Conservation (phyloP, 192 early-diverging fungal genomes). For the Umbelopsis ramanniana region DNA sequence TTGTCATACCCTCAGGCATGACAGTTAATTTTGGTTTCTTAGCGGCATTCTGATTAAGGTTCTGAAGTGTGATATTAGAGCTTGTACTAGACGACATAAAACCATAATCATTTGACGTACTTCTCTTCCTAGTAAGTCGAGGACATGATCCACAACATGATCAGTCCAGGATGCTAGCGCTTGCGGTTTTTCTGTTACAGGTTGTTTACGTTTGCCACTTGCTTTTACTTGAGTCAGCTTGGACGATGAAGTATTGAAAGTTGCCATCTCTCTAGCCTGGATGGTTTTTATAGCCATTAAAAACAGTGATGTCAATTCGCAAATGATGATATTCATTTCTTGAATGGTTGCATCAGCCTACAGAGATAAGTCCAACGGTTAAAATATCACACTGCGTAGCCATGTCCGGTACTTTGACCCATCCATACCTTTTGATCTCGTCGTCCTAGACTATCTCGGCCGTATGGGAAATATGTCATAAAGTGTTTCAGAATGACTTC, state of each 20-base stretch:
- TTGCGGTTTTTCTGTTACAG: slow-evolving; percentile 19
- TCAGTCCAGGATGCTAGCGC: slow-evolving; percentile 51
- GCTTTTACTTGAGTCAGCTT: slow-evolving; percentile 18
- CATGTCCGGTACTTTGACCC: too few species aligned
- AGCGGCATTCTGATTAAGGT: neutral
- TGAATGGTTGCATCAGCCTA: slow-evolving; percentile 58
- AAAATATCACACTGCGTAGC: neutral
- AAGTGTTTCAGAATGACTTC: slow-evolving; percentile 70
- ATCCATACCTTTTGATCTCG: slow-evolving; percentile 57
- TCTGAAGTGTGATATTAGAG: neutral
- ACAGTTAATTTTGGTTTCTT: slow-evolving; percentile 13
- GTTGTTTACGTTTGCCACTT: slow-evolving; percentile 5
- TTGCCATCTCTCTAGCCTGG: slow-evolving; percentile 20
- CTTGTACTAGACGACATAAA: neutral
- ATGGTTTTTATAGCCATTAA: slow-evolving; percentile 47
- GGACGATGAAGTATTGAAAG: too few species aligned
- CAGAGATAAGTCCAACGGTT: neutral
- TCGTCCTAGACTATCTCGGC: slow-evolving; percentile 52
- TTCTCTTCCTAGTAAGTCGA: slow-evolving; percentile 53
- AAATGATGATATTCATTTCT: slow-evolving; percentile 74
- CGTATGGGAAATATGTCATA: slow-evolving; percentile 79
- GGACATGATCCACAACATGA: slow-evolving; percentile 59
- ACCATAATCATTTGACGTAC: slow-evolving; percentile 18
- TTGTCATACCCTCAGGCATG: slow-evolving; percentile 33
- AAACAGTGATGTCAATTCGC: slow-evolving; percentile 67